Evolutionary conservation across 441 rosid genomes (phyloP).

Genomic region (Adansonia grandidieri): DNA sequence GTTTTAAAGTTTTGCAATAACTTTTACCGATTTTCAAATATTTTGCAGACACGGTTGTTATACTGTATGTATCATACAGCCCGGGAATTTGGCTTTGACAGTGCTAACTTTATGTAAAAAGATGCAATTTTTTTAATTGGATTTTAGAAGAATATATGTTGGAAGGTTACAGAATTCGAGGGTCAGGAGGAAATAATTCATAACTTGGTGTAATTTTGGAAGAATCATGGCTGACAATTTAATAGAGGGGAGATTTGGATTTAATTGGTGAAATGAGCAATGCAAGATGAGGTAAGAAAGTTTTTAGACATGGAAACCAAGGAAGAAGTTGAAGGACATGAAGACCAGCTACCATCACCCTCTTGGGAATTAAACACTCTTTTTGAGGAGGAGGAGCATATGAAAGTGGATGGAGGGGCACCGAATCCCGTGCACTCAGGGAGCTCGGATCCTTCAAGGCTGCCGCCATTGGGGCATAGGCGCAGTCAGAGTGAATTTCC

Average conservation of each 20-base stretch:
- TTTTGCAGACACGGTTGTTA: slow-evolving; percentile 31
- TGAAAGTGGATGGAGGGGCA: slow-evolving; percentile 61
- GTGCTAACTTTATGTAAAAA: slow-evolving; percentile 23
- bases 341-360: slow-evolving; percentile 45
- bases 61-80: too few relatives aligned
- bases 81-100: slow-evolving; percentile 9
- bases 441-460: slow-evolving; percentile 42
- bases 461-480: slow-evolving; percentile 52
- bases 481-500: slow-evolving; percentile 73
- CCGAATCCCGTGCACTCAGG: slow-evolving; percentile 45
- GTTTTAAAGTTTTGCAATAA: slow-evolving; percentile 5
- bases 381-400: slow-evolving; percentile 51
- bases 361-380: slow-evolving; percentile 35
- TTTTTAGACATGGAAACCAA: slow-evolving; percentile 48
- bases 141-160: neutral
- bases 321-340: slow-evolving; percentile 56
- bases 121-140: slow-evolving; percentile 13
- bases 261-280: slow-evolving; percentile 34
- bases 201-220: slow-evolving; percentile 17
- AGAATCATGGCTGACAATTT: slow-evolving; percentile 21
- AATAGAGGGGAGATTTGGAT: slow-evolving; percentile 24
- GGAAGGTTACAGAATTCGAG: slow-evolving; percentile 27
- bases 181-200: slow-evolving; percentile 25
- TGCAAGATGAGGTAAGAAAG: slow-evolving; percentile 35
- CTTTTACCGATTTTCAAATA: neutral